Evolutionary conservation across 371 early-diverging fungal genomes (phyloP), one percentile per base, ranked within the genome.

Genomic region (Apophysomyces trapeziformis): DNA sequence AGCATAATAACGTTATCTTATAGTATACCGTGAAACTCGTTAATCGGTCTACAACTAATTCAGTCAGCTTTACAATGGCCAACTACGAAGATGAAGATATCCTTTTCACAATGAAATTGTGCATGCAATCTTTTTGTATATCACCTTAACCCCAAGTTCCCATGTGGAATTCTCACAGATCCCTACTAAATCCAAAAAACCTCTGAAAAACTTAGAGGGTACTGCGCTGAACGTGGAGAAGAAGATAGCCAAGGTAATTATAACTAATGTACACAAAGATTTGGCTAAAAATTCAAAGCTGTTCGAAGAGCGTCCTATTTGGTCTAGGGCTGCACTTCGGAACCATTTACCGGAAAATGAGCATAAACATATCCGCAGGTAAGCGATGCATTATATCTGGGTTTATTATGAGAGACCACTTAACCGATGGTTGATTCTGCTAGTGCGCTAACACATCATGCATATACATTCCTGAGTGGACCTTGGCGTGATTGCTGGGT

Each of bases 401-500:
- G 26, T 47, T 45, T 38, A 37, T 45, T 32, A 39, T 26, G 32
- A 26, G 32, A 26, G 32, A 41, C 5, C 8, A 13, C 13, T 13
- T 41, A 13, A 41, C 41, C 11, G 2, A 13, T 11, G 1, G 6
- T 41, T 41, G n/a, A 38, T 60, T 37, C 61, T 39, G 18, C 36
- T 37, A 82, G 85, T 16, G 63, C 78, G 1, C 61, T 90, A 11
- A 70, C 79, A 1, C 47, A 57, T 7, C 13, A 66, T 26, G 81
- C 85, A 0, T 91, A 87, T 65, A 63, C 70, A 7, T 74, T 83
- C 47, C 43, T 65, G 12, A 70, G 44, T 21, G 92, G 92, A 7
- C 86, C 90, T 9, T 92, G 86, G 86, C 79, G 84, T 14, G 84
- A 84, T 32, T 69, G 68, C n/a, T 90, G 90, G 89, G 61, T 88